phyloP scores from a whole-genome alignment of 2,329 filamentous ascomycete genomes.

The Sclerotiophoma versabilis region DNA sequence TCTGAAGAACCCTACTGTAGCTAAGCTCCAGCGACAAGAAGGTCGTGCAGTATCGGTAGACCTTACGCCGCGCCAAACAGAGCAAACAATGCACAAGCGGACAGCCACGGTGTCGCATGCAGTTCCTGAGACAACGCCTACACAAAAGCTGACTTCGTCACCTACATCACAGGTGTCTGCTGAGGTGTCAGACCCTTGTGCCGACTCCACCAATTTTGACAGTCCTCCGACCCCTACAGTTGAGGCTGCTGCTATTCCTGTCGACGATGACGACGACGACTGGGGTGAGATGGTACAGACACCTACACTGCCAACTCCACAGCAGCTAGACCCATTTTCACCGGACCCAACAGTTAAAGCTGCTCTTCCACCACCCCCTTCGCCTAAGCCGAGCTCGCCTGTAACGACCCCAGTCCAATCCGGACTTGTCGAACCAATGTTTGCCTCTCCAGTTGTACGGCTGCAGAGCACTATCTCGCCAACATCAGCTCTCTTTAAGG shows the following conservation, averaged over 20 bases:
- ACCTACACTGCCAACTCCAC: slow-evolving; percentile 35
- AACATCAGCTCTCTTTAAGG: slow-evolving; percentile 42
- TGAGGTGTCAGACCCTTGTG: slow-evolving; percentile 26
- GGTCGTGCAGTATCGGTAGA: slow-evolving; percentile 31
- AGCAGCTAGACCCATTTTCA: slow-evolving; percentile 20
- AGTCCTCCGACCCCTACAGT: slow-evolving; percentile 13
- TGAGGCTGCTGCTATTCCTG: slow-evolving; percentile 6
- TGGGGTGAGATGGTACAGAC: slow-evolving; percentile 52
- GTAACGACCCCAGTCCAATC: slow-evolving; percentile 17
- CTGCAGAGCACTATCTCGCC: slow-evolving; percentile 43
- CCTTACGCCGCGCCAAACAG: slow-evolving; percentile 18
- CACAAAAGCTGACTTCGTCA: slow-evolving; percentile 21
- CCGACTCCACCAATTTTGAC: slow-evolving; percentile 21
- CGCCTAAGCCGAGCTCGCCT: slow-evolving; percentile 21
- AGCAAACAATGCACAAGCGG: slow-evolving; percentile 22
- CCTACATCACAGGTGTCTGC: slow-evolving; percentile 11
- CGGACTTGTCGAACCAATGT: slow-evolving; percentile 26
- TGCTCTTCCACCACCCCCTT: slow-evolving; percentile 17
- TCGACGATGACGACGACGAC: slow-evolving; percentile 48
- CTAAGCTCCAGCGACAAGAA: slow-evolving; percentile 29
- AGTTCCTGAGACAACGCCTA: slow-evolving; percentile 22
- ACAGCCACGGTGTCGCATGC: slow-evolving; percentile 18
- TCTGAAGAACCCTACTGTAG: slow-evolving; percentile 21
- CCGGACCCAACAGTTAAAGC: slow-evolving; percentile 15
- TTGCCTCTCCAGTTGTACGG: slow-evolving; percentile 43